phyloP scores from a whole-genome alignment of 768 basidiomycete species.

The Suillus sp. region DNA sequence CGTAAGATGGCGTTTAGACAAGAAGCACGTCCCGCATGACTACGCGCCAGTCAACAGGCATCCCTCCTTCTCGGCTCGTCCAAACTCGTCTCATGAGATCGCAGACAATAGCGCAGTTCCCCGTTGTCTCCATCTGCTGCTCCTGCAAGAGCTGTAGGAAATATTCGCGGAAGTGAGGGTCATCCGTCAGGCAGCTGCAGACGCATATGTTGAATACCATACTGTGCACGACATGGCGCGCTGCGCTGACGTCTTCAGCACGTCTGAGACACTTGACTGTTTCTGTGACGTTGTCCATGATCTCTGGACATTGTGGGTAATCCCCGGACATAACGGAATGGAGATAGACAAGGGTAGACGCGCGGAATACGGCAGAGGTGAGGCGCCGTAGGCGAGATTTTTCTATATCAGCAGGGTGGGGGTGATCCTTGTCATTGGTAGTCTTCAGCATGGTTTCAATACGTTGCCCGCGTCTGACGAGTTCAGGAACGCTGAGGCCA shows the following conservation, averaged over 20 bases:
- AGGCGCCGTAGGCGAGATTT: conserved; percentile 41
- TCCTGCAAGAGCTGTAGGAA: conserved; percentile 50
- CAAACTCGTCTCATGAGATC: conserved; percentile 61
- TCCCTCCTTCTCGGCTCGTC: conserved; percentile 40
- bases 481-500: conserved; percentile 57
- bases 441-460: conserved; percentile 47
- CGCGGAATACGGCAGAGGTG: conserved; percentile 68
- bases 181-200: conserved; percentile 67
- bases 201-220: conserved; percentile 81
- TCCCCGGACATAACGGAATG: conserved; percentile 78
- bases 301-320: conserved; percentile 64
- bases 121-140: conserved; percentile 55
- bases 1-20: conserved; percentile 41
- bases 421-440: conserved; percentile 5
- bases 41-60: conserved; percentile 63
- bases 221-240: conserved; percentile 66
- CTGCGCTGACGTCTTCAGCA: conserved; percentile 39
- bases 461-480: conserved; percentile 53
- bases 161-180: conserved; percentile 41
- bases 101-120: conserved; percentile 63
- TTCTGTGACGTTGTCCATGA: conserved; percentile 53
- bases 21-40: conserved; percentile 60
- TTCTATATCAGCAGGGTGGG: conserved; percentile 9
- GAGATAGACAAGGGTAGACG: conserved; percentile 73
- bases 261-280: conserved; percentile 49